Conservation (phyloP, 208 protist genomes). For the Crithidia sp. region DNA sequence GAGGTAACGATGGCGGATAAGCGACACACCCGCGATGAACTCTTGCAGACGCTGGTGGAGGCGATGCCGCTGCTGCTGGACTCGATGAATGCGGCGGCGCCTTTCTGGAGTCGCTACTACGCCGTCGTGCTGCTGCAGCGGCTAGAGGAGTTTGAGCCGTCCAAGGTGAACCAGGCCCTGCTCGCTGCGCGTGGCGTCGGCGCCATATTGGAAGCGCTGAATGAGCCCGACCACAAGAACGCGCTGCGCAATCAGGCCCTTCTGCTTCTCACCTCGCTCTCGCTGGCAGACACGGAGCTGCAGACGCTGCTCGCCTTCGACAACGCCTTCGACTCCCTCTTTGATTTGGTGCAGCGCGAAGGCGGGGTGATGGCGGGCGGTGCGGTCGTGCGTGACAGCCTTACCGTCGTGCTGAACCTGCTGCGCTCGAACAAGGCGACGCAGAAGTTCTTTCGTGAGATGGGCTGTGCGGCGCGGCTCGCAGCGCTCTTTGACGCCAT, state of each 20-base stretch:
- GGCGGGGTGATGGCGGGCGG: conserved; percentile 59
- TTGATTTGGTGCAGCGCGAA: conserved; percentile 56
- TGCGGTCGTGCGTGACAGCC: conserved; percentile 69
- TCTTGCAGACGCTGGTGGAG: conserved; percentile 52
- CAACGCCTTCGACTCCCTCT: conserved; percentile 82
- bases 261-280: conserved; percentile 66
- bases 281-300: conserved; percentile 67
- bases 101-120: conserved; percentile 62
- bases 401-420: conserved; percentile 86
- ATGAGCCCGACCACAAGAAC: conserved; percentile 52
- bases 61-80: conserved; percentile 59
- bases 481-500: conserved; percentile 56
- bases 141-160: conserved; percentile 68
- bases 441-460: conserved; percentile 86
- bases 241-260: conserved; percentile 57
- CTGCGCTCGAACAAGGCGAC: conserved; percentile 83
- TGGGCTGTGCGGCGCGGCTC: conserved; percentile 68
- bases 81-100: conserved; percentile 31
- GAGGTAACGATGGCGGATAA: conserved; percentile 42
- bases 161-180: conserved; percentile 54
- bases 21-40: conserved; percentile 47
- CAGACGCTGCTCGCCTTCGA: conserved; percentile 85
- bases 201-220: conserved; percentile 63
- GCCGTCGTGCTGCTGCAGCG: conserved; percentile 66
- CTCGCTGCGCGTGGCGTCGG: conserved; percentile 65